These are phyloP conservation scores for Colletotrichum noveboracense DNA, from an alignment of 2,329 filamentous ascomycete genomes.

Conservation along the genomic window DNA sequence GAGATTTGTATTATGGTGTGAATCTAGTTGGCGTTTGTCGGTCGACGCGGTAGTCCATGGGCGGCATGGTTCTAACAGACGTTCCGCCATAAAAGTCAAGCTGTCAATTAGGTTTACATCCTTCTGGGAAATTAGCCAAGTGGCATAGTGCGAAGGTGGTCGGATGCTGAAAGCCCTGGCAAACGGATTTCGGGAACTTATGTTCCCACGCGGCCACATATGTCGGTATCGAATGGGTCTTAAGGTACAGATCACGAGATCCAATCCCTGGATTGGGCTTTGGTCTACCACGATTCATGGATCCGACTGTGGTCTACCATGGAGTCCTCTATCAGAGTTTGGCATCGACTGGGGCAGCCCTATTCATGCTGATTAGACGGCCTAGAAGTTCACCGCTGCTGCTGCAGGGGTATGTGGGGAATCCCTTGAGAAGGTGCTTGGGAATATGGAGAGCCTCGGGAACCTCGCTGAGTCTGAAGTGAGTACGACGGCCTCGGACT, in stretches of 20 bases:
- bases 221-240: not conserved
- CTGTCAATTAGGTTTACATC: too few relatives aligned
- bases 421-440: not conserved
- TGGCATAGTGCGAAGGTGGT: not conserved
- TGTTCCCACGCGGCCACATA: not conserved
- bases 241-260: not conserved
- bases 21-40: not conserved
- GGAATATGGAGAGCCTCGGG: not conserved
- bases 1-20: not conserved
- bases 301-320: not conserved
- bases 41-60: not conserved
- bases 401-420: not conserved
- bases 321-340: not conserved
- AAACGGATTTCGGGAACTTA: not conserved
- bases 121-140: too few relatives aligned
- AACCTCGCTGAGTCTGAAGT: not conserved
- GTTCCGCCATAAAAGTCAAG: too few relatives aligned
- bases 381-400: not conserved
- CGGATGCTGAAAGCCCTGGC: not conserved
- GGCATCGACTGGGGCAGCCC: not conserved
- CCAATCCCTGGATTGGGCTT: not conserved
- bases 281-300: too few relatives aligned
- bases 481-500: not conserved
- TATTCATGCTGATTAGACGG: not conserved
- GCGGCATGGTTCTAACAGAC: not conserved